Conservation (phyloP, 148 eudicot genomes). For the Amaranthus hypochondriacus region DNA sequence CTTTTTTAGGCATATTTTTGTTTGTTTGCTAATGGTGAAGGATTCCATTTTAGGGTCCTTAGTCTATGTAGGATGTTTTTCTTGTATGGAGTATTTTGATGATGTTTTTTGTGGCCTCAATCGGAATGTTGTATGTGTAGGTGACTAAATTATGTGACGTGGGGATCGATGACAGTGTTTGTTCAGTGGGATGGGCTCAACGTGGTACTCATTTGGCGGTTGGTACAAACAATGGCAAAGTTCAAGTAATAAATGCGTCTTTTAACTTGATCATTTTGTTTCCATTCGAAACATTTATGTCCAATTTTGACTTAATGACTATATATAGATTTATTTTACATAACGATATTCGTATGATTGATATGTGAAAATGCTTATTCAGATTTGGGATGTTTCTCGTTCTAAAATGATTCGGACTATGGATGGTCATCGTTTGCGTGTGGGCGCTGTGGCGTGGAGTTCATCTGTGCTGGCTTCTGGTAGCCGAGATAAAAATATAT, state of each 20-base stretch:
- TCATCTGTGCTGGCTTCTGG: conserved; percentile 76
- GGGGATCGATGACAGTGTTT: conserved; percentile 78
- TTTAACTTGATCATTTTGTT: not conserved
- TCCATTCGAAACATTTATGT: not conserved
- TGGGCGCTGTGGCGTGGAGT: conserved; percentile 88
- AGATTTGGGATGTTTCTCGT: conserved; percentile 93
- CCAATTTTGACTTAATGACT: not conserved
- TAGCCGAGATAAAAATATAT: conserved; percentile 80
- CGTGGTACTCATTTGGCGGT: conserved; percentile 83
- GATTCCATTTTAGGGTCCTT: not conserved
- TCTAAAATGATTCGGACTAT: conserved; percentile 70
- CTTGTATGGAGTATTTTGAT: not conserved
- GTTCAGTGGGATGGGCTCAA: conserved; percentile 95
- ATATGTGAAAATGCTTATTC: conserved; percentile 6
- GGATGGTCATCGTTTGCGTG: conserved; percentile 86
- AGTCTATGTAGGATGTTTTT: not conserved
- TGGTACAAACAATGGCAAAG: conserved; percentile 71
- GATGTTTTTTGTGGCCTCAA: not conserved
- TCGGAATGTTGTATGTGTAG: conserved; percentile 31
- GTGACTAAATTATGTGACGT: conserved; percentile 83
- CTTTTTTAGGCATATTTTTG: not conserved
- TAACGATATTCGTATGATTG: not conserved
- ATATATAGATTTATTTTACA: not conserved
- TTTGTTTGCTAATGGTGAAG: not conserved
- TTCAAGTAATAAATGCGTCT: conserved; percentile 44